Percentiles rank a stretch among this genome's conserved stretches.
These are phyloP conservation scores for Glutinoglossum americanum DNA, from an alignment of 495 filamentous ascomycete species.

Conservation along the genomic window DNA sequence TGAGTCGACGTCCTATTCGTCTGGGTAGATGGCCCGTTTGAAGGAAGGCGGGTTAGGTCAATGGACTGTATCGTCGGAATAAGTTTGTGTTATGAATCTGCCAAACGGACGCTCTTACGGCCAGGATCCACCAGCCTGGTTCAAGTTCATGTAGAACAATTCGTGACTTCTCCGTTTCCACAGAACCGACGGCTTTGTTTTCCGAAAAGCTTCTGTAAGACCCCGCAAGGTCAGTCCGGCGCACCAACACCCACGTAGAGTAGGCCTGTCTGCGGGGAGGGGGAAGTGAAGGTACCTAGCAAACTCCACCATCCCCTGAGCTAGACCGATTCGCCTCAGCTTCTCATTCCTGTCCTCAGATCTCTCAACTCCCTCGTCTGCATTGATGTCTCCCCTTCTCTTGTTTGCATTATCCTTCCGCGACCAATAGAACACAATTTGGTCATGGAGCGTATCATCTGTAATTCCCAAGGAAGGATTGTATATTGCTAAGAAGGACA, in stretches of 20 bases:
- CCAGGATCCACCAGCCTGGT: conserved; percentile 85
- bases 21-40: conserved; percentile 8
- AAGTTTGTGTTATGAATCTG: neutral
- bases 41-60: conserved; percentile 43
- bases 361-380: conserved; percentile 13
- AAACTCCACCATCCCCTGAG: conserved; percentile 93
- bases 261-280: no score
- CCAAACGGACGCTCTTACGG: conserved; percentile 27
- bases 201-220: conserved; percentile 49
- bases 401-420: conserved; percentile 17
- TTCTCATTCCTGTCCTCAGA: conserved; percentile 56
- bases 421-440: conserved; percentile 84
- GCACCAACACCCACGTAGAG: no score
- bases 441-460: conserved; percentile 72
- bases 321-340: conserved; percentile 83
- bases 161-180: conserved; percentile 76
- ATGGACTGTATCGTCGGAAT: conserved; percentile 33
- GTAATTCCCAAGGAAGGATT: conserved; percentile 74
- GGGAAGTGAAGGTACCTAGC: conserved; percentile 35
- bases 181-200: conserved; percentile 50
- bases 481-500: conserved; percentile 81
- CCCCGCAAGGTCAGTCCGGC: neutral
- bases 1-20: conserved; percentile 10
- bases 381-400: conserved; percentile 17
- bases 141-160: conserved; percentile 71